These are phyloP conservation scores for Penicillium psychrosexuale DNA, from an alignment of 2,329 filamentous ascomycete species.

Conservation along the genomic window DNA sequence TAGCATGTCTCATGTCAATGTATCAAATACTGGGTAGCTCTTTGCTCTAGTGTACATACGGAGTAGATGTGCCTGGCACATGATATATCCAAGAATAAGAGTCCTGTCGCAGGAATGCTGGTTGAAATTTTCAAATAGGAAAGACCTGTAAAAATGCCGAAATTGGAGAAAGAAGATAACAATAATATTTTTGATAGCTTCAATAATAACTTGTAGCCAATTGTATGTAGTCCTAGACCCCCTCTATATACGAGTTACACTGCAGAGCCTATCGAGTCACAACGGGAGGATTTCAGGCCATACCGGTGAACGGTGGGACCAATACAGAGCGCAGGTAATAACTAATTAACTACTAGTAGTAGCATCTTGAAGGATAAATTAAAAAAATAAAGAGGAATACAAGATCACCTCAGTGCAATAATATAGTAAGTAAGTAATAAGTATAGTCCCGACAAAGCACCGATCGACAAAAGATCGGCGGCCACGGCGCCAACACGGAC, in stretches of 20 bases:
- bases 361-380: too few relatives aligned
- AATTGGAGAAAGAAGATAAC: background rate
- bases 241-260: background rate
- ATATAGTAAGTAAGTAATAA: background rate
- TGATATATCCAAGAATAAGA: background rate
- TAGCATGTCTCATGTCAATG: slow-evolving; percentile 3
- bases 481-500: slow-evolving; percentile 3
- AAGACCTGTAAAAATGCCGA: background rate
- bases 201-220: background rate
- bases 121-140: background rate
- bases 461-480: slow-evolving; percentile 20
- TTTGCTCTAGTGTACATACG: background rate
- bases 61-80: background rate
- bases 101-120: background rate
- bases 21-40: slow-evolving; percentile 1
- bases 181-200: background rate
- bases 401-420: background rate
- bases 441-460: background rate
- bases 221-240: background rate
- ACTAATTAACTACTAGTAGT: background rate
- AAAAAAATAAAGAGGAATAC: background rate
- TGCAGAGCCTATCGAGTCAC: background rate
- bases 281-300: background rate
- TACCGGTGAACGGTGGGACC: background rate
- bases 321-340: background rate